Conservation (phyloP, 495 filamentous ascomycete genomes). For the Penicillium waksmanii region DNA sequence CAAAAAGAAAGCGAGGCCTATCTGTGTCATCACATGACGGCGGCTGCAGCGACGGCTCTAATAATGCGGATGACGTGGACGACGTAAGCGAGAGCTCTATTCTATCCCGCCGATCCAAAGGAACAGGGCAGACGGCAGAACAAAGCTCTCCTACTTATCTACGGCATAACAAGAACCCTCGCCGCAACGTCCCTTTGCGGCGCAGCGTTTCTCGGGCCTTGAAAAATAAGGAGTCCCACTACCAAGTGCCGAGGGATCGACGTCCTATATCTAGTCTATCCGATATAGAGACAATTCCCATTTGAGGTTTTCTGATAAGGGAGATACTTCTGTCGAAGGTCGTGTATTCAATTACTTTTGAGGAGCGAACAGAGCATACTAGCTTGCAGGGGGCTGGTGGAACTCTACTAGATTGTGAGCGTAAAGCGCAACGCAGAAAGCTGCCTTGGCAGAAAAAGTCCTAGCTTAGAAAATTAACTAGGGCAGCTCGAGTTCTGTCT, state of each 20-base stretch:
- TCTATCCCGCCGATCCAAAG: constrained; percentile 1
- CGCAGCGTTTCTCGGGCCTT: neutral
- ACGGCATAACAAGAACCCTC: neutral
- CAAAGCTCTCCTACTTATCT: neutral
- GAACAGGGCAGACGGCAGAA: constrained; percentile 1
- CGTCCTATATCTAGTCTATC: neutral
- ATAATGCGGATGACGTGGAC: constrained; percentile 5
- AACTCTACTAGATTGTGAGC: constrained; percentile 7
- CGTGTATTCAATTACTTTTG: constrained; percentile 3
- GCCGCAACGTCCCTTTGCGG: neutral
- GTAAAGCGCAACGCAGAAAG: constrained; percentile 11
- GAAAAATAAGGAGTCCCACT: neutral
- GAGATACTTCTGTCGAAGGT: neutral
- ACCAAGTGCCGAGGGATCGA: neutral
- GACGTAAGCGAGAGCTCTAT: constrained; percentile 3
- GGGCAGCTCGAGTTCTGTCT: constrained; percentile 10
- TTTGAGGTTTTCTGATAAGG: neutral
- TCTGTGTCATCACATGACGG: constrained; percentile 2
- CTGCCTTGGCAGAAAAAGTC: neutral
- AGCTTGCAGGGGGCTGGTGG: neutral
- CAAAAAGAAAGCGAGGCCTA: constrained; percentile 11
- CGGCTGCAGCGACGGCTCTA: constrained; percentile 13
- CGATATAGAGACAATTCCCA: neutral
- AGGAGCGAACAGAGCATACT: constrained; percentile 11
- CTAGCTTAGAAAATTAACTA: constrained; percentile 5